Conservation (phyloP, 305 asterid genomes). For the Solanum hybrid region DNA sequence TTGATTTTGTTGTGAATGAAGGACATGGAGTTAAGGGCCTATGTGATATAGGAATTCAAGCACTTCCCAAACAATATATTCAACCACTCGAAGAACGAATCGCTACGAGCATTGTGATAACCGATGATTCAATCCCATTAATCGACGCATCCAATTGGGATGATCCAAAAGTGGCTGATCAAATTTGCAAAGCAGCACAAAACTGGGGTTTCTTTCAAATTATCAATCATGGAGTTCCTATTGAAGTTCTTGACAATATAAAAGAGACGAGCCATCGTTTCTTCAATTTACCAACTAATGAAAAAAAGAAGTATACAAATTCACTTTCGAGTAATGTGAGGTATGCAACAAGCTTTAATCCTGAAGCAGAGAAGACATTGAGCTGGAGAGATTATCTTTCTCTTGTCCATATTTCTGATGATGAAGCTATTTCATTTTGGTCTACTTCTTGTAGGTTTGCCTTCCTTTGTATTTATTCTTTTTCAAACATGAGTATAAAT, state of each 20-base stretch:
- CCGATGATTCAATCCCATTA: neutral
- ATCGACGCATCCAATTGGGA: neutral
- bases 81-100: neutral
- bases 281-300: neutral
- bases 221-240: neutral
- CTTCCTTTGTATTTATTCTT: no score
- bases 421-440: neutral
- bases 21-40: neutral
- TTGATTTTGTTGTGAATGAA: neutral
- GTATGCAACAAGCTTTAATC: neutral
- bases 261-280: neutral
- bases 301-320: neutral
- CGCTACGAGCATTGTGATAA: neutral
- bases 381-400: conserved; percentile 6
- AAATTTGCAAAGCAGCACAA: no score
- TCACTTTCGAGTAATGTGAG: neutral
- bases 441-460: neutral
- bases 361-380: conserved; percentile 1
- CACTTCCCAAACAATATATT: neutral
- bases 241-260: neutral
- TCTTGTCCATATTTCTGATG: neutral
- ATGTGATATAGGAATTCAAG: neutral
- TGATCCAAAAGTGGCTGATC: neutral
- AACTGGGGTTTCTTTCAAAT: neutral
- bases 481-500: no score